Conservation (phyloP, 352 stramenopile genomes). For the Globisporangium abappressorium region DNA sequence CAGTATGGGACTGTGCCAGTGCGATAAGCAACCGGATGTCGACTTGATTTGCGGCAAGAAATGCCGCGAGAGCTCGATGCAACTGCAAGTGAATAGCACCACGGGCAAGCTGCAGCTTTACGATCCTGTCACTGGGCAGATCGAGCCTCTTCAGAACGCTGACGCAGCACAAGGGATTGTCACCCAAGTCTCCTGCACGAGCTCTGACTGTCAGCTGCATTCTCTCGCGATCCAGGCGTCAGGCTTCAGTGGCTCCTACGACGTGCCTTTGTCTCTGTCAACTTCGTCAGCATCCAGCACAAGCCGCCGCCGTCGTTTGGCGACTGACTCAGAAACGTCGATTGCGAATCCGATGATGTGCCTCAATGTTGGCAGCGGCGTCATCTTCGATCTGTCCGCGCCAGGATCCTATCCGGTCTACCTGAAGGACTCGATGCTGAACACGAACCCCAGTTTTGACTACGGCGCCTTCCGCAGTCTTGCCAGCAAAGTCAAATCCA, state of each 20-base stretch:
- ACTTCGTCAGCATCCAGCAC: constrained; percentile 7
- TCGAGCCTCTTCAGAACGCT: constrained; percentile 22
- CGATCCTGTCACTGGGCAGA: constrained; percentile 36
- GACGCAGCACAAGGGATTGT: constrained; percentile 31
- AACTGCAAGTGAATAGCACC: constrained; percentile 57
- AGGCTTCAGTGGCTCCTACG: constrained; percentile 68
- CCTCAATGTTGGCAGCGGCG: constrained; percentile 64
- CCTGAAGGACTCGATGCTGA: constrained; percentile 93
- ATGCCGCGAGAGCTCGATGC: constrained; percentile 52
- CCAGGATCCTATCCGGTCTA: constrained; percentile 88
- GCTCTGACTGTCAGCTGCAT: constrained; percentile 50
- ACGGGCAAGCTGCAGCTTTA: constrained; percentile 62
- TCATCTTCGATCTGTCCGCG: constrained; percentile 89
- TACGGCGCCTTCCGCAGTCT: constrained; percentile 85
- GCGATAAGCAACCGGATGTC: constrained; percentile 65
- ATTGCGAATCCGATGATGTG: constrained; percentile 90
- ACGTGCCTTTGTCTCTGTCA: constrained; percentile 31
- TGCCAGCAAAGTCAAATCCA: constrained; percentile 55
- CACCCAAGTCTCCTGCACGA: constrained; percentile 47
- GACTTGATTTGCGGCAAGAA: constrained; percentile 77
- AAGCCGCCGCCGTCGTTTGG: constrained; percentile 15
- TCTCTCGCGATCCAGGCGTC: constrained; percentile 40
- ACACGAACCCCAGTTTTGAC: constrained; percentile 92
- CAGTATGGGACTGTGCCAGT: constrained; percentile 87
- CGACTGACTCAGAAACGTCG: constrained; percentile 2